These are phyloP conservation scores for Darksidea phi DNA, from an alignment of 495 filamentous ascomycete species.

Conservation along the genomic window DNA sequence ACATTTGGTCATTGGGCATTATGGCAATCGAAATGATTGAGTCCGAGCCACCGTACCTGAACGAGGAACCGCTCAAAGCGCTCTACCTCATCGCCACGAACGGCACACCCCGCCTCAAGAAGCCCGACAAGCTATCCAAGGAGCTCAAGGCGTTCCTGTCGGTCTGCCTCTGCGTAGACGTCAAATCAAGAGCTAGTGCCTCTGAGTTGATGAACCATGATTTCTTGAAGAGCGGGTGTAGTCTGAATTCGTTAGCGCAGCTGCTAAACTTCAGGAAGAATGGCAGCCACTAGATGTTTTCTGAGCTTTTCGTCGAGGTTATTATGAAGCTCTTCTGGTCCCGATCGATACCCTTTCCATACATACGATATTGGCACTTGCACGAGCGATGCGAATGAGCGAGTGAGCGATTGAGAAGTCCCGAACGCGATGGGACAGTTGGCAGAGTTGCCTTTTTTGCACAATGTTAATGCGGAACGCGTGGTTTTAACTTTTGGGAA, in stretches of 20 bases:
- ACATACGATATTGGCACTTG: too few relatives aligned
- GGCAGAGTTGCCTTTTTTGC: too few relatives aligned
- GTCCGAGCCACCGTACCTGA: slow-evolving; percentile 93
- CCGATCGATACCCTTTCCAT: background rate
- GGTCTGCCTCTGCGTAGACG: slow-evolving; percentile 93
- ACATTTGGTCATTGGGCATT: slow-evolving; percentile 98
- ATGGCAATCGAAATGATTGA: slow-evolving; percentile 99
- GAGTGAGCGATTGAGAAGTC: too few relatives aligned
- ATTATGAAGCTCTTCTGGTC: too few relatives aligned
- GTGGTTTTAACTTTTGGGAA: too few relatives aligned
- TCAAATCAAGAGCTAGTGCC: slow-evolving; percentile 89
- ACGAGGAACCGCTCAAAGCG: slow-evolving; percentile 95
- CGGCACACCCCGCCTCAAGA: slow-evolving; percentile 93
- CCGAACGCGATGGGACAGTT: too few relatives aligned
- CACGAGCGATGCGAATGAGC: too few relatives aligned
- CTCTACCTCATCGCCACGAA: slow-evolving; percentile 97
- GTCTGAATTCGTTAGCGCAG: slow-evolving; percentile 75
- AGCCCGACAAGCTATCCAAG: slow-evolving; percentile 93
- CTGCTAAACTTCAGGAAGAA: slow-evolving; percentile 72
- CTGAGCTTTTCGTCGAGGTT: background rate
- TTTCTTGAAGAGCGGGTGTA: slow-evolving; percentile 77
- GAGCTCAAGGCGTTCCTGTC: slow-evolving; percentile 94
- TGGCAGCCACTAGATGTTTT: slow-evolving; percentile 34
- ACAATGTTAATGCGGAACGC: too few relatives aligned
- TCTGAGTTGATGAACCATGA: slow-evolving; percentile 80